Evolutionary conservation across 805 yeast species (phyloP).

Genomic region (Hyphopichia homilentoma): DNA sequence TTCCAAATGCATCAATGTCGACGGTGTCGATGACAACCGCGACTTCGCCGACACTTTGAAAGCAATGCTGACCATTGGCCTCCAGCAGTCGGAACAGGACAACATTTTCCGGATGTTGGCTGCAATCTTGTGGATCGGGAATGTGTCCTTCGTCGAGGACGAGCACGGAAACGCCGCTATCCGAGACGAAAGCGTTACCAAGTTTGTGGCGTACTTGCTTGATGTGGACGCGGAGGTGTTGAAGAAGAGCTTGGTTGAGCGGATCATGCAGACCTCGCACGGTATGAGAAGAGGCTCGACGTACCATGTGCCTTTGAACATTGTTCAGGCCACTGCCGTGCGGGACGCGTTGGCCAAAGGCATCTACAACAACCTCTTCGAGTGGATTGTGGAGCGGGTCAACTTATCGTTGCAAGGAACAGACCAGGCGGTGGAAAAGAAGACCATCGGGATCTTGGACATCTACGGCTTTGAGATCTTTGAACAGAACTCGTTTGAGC

Average conservation of each 20-base stretch:
- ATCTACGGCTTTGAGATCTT: slow-evolving; percentile 96
- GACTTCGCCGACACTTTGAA: slow-evolving; percentile 78
- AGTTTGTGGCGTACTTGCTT: slow-evolving; percentile 86
- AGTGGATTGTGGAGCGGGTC: slow-evolving; percentile 93
- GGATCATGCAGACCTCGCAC: slow-evolving; percentile 86
- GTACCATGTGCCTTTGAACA: slow-evolving; percentile 89
- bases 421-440: slow-evolving; percentile 31
- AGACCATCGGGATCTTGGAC: slow-evolving; percentile 90
- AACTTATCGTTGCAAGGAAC: slow-evolving; percentile 63
- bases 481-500: slow-evolving; percentile 93
- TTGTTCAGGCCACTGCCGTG: slow-evolving; percentile 91
- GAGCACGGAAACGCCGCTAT: slow-evolving; percentile 82
- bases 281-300: slow-evolving; percentile 89
- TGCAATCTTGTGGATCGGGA: slow-evolving; percentile 91
- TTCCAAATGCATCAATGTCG: slow-evolving; percentile 81
- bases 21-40: slow-evolving; percentile 75
- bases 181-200: slow-evolving; percentile 85
- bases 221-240: slow-evolving; percentile 72
- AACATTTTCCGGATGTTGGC: slow-evolving; percentile 82
- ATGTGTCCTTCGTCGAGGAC: slow-evolving; percentile 79
- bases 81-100: slow-evolving; percentile 80
- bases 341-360: slow-evolving; percentile 95
- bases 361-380: slow-evolving; percentile 85
- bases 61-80: slow-evolving; percentile 88
- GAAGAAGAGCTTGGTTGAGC: slow-evolving; percentile 65